Base-by-base conservation (phyloP, 2,329 filamentous ascomycete genomes). In the Fusarium sp. region DNA sequence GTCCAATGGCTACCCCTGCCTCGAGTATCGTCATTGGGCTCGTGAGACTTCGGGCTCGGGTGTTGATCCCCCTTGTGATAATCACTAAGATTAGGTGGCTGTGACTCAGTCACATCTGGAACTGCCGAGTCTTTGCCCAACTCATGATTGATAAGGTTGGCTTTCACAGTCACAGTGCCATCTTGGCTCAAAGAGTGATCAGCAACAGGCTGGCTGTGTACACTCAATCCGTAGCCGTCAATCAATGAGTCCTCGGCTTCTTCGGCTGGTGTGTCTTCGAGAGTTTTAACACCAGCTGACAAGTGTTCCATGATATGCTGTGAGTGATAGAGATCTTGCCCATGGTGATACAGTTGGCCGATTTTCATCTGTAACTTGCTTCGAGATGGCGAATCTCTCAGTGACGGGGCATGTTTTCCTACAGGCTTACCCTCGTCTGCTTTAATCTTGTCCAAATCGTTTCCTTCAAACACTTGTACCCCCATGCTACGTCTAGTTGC, bases 251-350 rank as follows among this genome's bases (percentile, higher is more conserved):
- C 41, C 22, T 37, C 52, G 43, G 67, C 41, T 44, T 65, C 48
- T 33, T n/a, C 33, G 19, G 43, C 44, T 43, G 33, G 40, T 40
- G 54, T 63, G 19, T 44, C 33, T 20, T 60, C 35, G 6, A 60
- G 33, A 2, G 28, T 48, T 43, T 45, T 59, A 13, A 66, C 41
- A 8, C 76, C 63, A 37, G 71, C 73, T 15, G 75, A 71, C 14
- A 80, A 67, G 44, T 80, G 77, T 44, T 79, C 75, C 44, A 76
- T 68, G 56, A 78, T 77, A 59, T 80, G 79, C 30, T 75, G 73
- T 19, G 74, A 67, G 46, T 72, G 72, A 50, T 79, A 74, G 7
- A 81, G 73, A 24, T 77, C 75, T 39, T 78, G 65, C 9, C 76
- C 74, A 62, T 80, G 75, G 5, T 75, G 75, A 50, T 77, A 75